These are phyloP conservation scores for Aureobasidium leucospermi DNA, from an alignment of 2,329 filamentous ascomycete species.

Conservation along the genomic window DNA sequence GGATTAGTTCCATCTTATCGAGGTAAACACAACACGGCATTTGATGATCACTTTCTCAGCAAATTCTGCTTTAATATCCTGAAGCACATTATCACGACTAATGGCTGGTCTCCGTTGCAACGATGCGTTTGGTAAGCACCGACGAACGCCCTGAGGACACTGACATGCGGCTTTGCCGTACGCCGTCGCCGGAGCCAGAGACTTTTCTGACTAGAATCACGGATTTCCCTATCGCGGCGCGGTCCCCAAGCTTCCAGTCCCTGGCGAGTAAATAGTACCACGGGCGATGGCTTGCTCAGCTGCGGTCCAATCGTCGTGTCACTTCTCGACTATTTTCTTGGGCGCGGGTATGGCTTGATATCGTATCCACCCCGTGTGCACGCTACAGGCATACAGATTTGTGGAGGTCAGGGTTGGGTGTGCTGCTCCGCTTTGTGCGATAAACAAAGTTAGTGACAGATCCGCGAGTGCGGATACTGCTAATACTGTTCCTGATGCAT, in stretches of 20 bases:
- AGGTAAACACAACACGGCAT: constrained; percentile 3
- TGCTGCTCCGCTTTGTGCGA: constrained; percentile 1
- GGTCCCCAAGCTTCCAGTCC: constrained; percentile 5
- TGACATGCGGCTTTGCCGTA: constrained; percentile 10
- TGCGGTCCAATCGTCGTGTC: constrained; percentile 5
- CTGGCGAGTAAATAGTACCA: neutral
- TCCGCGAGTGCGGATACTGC: neutral
- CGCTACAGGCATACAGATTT: constrained; percentile 8
- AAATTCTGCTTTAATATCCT: constrained; percentile 12
- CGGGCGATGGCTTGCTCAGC: neutral
- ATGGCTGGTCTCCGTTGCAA: constrained; percentile 10
- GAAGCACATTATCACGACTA: neutral
- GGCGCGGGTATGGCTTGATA: constrained; percentile 5
- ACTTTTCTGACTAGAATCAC: constrained; percentile 6
- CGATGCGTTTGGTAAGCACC: constrained; percentile 12
- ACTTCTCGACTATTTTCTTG: neutral
- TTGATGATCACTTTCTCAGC: neutral
- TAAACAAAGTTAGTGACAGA: constrained; percentile 11
- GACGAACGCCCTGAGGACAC: constrained; percentile 5
- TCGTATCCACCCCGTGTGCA: neutral
- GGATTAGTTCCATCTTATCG: neutral
- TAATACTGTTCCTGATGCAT: neutral
- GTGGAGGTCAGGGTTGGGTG: constrained; percentile 7
- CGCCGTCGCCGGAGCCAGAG: constrained; percentile 4
- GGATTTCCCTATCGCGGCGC: neutral